Conservation (phyloP, 2,329 filamentous ascomycete genomes). For the Phialemonium atrogriseum region DNA sequence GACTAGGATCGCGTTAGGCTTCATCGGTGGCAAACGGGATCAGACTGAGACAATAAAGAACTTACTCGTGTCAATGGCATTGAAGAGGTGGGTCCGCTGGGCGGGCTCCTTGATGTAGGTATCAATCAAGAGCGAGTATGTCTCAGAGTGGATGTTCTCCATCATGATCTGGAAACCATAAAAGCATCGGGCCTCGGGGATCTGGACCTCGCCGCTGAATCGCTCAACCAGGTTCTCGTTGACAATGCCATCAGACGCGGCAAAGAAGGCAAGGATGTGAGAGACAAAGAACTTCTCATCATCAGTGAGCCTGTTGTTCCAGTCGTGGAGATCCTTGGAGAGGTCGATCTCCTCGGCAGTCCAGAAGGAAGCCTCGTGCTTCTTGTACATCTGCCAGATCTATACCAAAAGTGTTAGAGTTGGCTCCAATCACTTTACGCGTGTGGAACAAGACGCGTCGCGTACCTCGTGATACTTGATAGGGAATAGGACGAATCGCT, state of each 20-base stretch:
- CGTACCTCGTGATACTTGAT: constrained; percentile 99
- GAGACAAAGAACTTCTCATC: constrained; percentile 98
- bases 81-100: constrained; percentile 91
- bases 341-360: constrained; percentile 98
- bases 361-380: constrained; percentile 99
- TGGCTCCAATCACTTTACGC: constrained; percentile 60
- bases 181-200: constrained; percentile 97
- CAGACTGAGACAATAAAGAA: too few species aligned
- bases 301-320: constrained; percentile 95
- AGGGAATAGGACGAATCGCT: constrained; percentile 95
- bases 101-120: constrained; percentile 98
- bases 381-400: constrained; percentile 99
- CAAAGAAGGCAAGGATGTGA: constrained; percentile 97
- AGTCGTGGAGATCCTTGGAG: constrained; percentile 97
- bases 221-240: constrained; percentile 99
- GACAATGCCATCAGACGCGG: constrained; percentile 96
- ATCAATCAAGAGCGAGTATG: constrained; percentile 97
- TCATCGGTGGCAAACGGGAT: too few species aligned
- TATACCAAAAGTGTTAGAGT: constrained; percentile 38
- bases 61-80: constrained; percentile 95
- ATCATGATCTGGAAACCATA: constrained; percentile 99
- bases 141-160: constrained; percentile 99
- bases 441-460: constrained; percentile 38
- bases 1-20: constrained; percentile 48
- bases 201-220: constrained; percentile 93